Conservation (phyloP, 345 rosid species). For the Syzygium aqueum region DNA sequence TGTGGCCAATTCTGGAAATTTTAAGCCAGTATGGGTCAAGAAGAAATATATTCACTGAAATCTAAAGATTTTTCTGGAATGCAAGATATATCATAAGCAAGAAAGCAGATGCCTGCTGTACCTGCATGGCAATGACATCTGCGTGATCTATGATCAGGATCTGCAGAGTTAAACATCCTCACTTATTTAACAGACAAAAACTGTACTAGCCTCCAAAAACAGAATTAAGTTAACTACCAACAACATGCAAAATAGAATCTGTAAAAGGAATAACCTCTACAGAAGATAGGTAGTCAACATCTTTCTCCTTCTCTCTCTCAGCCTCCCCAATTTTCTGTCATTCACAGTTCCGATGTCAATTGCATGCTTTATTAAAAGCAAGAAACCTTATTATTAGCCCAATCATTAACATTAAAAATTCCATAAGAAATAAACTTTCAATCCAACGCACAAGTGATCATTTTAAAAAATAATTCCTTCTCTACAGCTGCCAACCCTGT, state of each 20-base stretch:
- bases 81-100: constrained; percentile 1
- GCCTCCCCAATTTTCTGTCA: constrained; percentile 67
- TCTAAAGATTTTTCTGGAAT: background rate
- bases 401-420: background rate
- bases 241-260: background rate
- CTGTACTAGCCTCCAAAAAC: background rate
- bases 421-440: background rate
- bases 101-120: constrained; percentile 12
- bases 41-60: background rate
- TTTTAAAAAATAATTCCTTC: background rate
- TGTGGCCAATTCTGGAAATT: constrained; percentile 72
- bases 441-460: background rate
- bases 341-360: background rate
- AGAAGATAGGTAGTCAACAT: constrained; percentile 84
- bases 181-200: background rate
- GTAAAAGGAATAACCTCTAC: constrained; percentile 54
- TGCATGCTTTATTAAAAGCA: background rate
- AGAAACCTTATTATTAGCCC: background rate
- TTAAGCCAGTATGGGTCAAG: background rate
- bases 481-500: background rate
- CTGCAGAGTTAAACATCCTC: constrained; percentile 19
- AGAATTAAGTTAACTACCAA: background rate
- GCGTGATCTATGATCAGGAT: constrained; percentile 89
- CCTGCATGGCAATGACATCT: constrained; percentile 93
- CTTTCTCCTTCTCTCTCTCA: constrained; percentile 49